phyloP scores from a whole-genome alignment of 805 yeast genomes.

The Candida coquimbonensis region DNA sequence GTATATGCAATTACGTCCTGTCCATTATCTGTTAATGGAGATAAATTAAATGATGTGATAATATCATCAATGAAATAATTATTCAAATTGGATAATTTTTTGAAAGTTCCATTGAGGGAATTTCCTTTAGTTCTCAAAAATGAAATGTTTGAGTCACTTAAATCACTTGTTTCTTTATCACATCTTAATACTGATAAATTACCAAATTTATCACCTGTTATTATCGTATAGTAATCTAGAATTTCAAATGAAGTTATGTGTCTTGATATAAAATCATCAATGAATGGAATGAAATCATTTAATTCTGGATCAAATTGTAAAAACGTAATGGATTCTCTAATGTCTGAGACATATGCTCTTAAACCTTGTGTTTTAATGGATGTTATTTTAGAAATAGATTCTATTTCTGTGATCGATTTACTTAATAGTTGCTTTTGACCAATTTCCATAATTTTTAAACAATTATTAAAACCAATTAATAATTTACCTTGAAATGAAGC shows the following conservation, averaged over 20 bases:
- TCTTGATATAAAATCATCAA: slow-evolving; percentile 63
- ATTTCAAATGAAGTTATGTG: slow-evolving; percentile 53
- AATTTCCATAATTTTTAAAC: slow-evolving; percentile 55
- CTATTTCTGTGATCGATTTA: slow-evolving; percentile 46
- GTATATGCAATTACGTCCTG: slow-evolving; percentile 59
- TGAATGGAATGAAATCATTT: slow-evolving; percentile 53
- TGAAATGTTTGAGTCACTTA: slow-evolving; percentile 41
- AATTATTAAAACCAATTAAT: slow-evolving; percentile 48
- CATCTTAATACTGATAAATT: slow-evolving; percentile 63
- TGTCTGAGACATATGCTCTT: slow-evolving; percentile 66
- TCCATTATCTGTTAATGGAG: slow-evolving; percentile 53
- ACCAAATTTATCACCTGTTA: slow-evolving; percentile 87
- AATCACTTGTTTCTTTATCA: slow-evolving; percentile 39
- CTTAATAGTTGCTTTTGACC: slow-evolving; percentile 77
- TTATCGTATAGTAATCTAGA: slow-evolving; percentile 69
- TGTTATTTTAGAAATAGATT: slow-evolving; percentile 42
- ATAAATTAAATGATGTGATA: slow-evolving; percentile 51
- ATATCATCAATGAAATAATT: slow-evolving; percentile 69
- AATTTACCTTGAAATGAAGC: slow-evolving; percentile 51
- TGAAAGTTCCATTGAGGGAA: slow-evolving; percentile 43
- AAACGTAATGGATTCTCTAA: slow-evolving; percentile 55
- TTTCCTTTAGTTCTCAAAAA: slow-evolving; percentile 28
- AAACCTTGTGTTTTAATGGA: slow-evolving; percentile 48
- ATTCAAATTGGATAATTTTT: slow-evolving; percentile 41
- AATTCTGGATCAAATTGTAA: slow-evolving; percentile 41